Evolutionary conservation across 2,329 filamentous ascomycete species (phyloP), one percentile per base, ranked within the genome.

Genomic region (Pyricularia pennisetigena): DNA sequence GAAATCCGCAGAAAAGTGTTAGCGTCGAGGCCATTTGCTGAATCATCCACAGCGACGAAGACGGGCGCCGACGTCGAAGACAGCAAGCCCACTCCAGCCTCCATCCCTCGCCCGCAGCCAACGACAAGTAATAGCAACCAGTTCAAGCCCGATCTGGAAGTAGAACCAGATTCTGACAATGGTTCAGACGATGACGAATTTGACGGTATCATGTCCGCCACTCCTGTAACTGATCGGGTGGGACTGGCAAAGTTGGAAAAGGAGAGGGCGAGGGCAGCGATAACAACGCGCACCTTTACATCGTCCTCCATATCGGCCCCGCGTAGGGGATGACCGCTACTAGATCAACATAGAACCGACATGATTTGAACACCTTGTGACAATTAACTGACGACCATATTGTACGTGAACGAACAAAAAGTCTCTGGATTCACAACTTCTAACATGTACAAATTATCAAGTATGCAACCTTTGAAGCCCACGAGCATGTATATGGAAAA

Each of bases 181-280:
- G 84, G 81, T 10, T 87, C 83, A 1, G 85, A 88, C 20, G 90
- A 95, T 68, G 90, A 91, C 64, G 90, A 93, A 66, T 97, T 98
- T 75, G 94, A 98, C 75, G 90, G 90, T 72, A 96, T 99, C 77
- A 97, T 97, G 75, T 88, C 94, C 73, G 94, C 95, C 0, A 94
- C 92, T 3, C 93, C 93, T 0, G 87, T 96, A 23, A 97, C 94
- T 0, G 94, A 97, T 76, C 87, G 90, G 68, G 91, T 91, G 14
- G 94, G 94, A 0, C 74, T 88, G 68, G 77, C 79, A 2, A 85
- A 80, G 76, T 76, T 88, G 61, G 84, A 87, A 70, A 86, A 83
- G 77, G 85, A 87, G 72, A 79, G 84, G 57, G 78, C 81, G 6
- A 79, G 78, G 68, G 81, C 81, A 2, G 80, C 80, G 6, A 77